Percentiles rank a stretch among this genome's conserved stretches.
phyloP scores from a whole-genome alignment of 768 basidiomycete species.

The Boletus fagicola region DNA sequence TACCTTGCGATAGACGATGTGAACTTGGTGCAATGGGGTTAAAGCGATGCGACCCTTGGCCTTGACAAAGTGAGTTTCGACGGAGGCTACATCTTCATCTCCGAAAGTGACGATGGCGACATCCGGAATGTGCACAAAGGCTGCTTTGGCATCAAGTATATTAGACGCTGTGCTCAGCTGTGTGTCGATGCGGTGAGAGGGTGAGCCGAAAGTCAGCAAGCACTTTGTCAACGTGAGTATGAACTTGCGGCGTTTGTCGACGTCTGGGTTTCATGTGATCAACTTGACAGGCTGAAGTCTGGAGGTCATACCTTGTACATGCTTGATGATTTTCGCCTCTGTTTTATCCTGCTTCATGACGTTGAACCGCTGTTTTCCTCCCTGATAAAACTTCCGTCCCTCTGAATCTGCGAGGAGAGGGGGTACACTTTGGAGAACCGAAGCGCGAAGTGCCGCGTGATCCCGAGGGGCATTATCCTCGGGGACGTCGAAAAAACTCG shows the following conservation, averaged over 20 bases:
- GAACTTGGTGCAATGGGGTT: constrained; percentile 77
- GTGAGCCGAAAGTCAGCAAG: constrained; percentile 90
- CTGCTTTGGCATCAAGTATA: constrained; percentile 75
- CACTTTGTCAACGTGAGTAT: constrained; percentile 84
- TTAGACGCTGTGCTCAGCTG: constrained; percentile 78
- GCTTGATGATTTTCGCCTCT: constrained; percentile 39
- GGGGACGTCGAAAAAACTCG: constrained; percentile 21
- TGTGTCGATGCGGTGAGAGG: constrained; percentile 89
- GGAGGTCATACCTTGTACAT: constrained; percentile 44
- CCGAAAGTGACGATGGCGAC: constrained; percentile 81
- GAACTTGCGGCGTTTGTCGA: constrained; percentile 61
- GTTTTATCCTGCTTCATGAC: constrained; percentile 35
- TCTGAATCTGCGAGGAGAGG: constrained; percentile 8
- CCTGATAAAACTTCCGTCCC: constrained; percentile 30
- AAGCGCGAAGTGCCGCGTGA: constrained; percentile 14
- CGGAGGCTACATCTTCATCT: constrained; percentile 67
- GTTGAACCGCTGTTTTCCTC: constrained; percentile 29
- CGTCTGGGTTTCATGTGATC: constrained; percentile 34
- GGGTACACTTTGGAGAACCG: background rate
- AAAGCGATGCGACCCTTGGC: constrained; percentile 78
- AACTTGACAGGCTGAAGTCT: background rate
- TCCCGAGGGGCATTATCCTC: constrained; percentile 15
- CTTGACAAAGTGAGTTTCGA: constrained; percentile 84
- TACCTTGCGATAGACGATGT: constrained; percentile 82
- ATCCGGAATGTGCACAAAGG: constrained; percentile 81